Percentiles rank a stretch among this genome's conserved stretches.
phyloP scores from a whole-genome alignment of 2,329 filamentous ascomycete genomes.

The Cercospora brassicicola region DNA sequence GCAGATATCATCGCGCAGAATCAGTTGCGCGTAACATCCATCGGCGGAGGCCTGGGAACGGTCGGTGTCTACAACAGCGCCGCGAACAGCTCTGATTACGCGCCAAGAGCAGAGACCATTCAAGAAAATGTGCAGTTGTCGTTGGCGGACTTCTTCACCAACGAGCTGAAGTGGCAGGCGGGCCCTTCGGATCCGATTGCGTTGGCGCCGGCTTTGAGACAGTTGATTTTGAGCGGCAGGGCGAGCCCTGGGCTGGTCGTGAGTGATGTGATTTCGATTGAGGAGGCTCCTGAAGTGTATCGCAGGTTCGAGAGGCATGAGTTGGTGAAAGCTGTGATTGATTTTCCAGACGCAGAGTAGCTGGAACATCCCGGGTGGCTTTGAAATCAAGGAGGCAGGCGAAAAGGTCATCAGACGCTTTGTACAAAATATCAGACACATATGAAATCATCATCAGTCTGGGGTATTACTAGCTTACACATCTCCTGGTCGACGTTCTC shows the following conservation, averaged over 20 bases:
- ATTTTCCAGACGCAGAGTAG: neutral
- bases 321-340: neutral
- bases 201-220: neutral
- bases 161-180: neutral
- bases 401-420: neutral
- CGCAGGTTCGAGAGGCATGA: neutral
- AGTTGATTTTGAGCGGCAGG: slow-evolving; percentile 6
- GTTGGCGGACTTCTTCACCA: neutral
- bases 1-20: slow-evolving; percentile 11
- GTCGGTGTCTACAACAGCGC: slow-evolving; percentile 11
- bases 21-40: slow-evolving; percentile 9
- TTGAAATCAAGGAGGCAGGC: neutral
- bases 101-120: neutral
- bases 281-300: slow-evolving; percentile 18
- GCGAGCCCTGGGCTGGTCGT: slow-evolving; percentile 15
- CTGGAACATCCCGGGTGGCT: neutral
- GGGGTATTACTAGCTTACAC: neutral
- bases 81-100: neutral
- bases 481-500: neutral
- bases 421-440: neutral
- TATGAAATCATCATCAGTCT: neutral
- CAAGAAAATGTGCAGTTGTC: neutral
- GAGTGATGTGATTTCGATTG: slow-evolving; percentile 14
- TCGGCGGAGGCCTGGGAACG: slow-evolving; percentile 13
- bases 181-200: neutral